Percentiles rank a stretch among this genome's conserved stretches.
These are phyloP conservation scores for Dillenia turbinata DNA, from an alignment of 164 flowering plant species.

Conservation along the genomic window DNA sequence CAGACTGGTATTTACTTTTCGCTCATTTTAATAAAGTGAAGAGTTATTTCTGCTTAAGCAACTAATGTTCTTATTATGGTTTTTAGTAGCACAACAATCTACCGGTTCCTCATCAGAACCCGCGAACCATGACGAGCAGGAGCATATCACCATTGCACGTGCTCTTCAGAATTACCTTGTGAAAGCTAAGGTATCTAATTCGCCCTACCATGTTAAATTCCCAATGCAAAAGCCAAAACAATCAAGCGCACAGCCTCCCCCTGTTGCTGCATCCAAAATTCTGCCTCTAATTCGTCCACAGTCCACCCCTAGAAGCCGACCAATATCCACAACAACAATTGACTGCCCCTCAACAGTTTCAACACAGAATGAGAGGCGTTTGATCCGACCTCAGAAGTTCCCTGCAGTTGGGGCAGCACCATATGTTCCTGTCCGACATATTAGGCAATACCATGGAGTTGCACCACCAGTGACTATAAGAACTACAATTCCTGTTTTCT, in stretches of 20 bases:
- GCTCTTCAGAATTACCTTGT: conserved; percentile 65
- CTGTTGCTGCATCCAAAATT: conserved; percentile 66
- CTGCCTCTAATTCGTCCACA: conserved; percentile 76
- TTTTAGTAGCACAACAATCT: conserved; percentile 72
- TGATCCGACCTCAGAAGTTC: conserved; percentile 40
- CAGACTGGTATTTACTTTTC: no score
- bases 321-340: conserved; percentile 12
- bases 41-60: no score
- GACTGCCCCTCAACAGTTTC: conserved; percentile 16
- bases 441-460: conserved; percentile 49
- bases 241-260: conserved; percentile 52
- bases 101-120: conserved; percentile 61
- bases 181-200: conserved; percentile 56
- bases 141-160: conserved; percentile 83
- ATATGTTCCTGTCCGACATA: conserved; percentile 62
- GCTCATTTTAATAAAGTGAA: no score
- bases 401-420: conserved; percentile 66
- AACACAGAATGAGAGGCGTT: conserved; percentile 23
- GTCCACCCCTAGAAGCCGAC: conserved; percentile 37
- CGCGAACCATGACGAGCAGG: conserved; percentile 76
- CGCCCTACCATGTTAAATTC: conserved; percentile 54
- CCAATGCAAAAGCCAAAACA: conserved; percentile 47
- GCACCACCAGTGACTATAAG: conserved; percentile 91
- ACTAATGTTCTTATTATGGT: conserved; percentile 2
- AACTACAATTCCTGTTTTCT: conserved; percentile 70